phyloP scores from a whole-genome alignment of 352 stramenopile genomes.

The Phytophthora lateralis region DNA sequence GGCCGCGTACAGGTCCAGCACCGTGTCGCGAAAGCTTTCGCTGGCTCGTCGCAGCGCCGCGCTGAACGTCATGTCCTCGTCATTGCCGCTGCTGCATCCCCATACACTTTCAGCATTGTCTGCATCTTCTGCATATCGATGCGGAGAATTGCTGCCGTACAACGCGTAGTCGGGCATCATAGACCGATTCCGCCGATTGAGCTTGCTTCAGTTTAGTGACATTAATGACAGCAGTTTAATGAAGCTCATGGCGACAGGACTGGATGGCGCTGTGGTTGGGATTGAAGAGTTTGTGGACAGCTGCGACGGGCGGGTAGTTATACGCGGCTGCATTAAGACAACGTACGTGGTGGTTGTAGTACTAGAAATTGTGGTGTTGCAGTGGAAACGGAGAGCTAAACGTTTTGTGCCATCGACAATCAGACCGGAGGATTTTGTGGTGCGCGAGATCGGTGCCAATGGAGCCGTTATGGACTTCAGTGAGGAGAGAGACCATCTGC shows the following conservation, averaged over 20 bases:
- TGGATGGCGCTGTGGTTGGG: slow-evolving; percentile 41
- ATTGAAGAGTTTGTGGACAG: slow-evolving; percentile 52
- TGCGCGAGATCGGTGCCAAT: slow-evolving; percentile 63
- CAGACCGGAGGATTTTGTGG: slow-evolving; percentile 67
- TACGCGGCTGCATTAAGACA: slow-evolving; percentile 51
- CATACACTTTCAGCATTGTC: neutral
- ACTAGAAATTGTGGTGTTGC: neutral
- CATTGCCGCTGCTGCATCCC: neutral
- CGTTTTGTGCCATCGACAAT: slow-evolving; percentile 3
- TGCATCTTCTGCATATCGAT: slow-evolving; percentile 4
- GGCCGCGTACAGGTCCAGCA: slow-evolving; percentile 80
- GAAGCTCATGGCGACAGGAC: neutral
- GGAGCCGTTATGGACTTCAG: slow-evolving; percentile 48
- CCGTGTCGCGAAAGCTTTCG: slow-evolving; percentile 60
- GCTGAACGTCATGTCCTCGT: slow-evolving; percentile 18
- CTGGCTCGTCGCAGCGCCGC: slow-evolving; percentile 35
- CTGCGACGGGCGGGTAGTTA: slow-evolving; percentile 8
- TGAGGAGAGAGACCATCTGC: slow-evolving; percentile 30
- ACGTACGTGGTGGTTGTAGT: slow-evolving; percentile 36
- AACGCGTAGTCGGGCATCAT: slow-evolving; percentile 15
- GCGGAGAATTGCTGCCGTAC: slow-evolving; percentile 18
- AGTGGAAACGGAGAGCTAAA: neutral
- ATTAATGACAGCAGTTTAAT: neutral
- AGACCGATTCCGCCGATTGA: slow-evolving; percentile 5
- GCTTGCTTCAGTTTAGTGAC: slow-evolving; percentile 2